These are phyloP conservation scores for Alternaria incomplexa DNA, from an alignment of 2,329 filamentous ascomycete genomes.

Conservation along the genomic window DNA sequence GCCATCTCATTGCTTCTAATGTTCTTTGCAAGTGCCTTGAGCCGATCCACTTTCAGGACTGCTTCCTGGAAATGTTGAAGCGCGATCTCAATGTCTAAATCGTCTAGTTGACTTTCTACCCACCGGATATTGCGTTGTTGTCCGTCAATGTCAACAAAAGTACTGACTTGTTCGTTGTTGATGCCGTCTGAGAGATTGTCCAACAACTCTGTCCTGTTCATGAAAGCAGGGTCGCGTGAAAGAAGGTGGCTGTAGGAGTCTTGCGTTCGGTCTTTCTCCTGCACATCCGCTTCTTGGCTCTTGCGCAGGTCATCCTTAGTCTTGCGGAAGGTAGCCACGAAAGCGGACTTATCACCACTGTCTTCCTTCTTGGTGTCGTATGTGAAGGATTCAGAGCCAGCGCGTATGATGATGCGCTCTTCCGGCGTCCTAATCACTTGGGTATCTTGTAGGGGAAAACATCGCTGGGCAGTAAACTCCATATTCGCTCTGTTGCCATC, in stretches of 20 bases:
- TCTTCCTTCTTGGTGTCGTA: constrained; percentile 88
- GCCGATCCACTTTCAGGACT: constrained; percentile 81
- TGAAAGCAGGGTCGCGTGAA: constrained; percentile 74
- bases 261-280: constrained; percentile 81
- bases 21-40: constrained; percentile 77
- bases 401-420: constrained; percentile 79
- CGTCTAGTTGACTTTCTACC: constrained; percentile 94
- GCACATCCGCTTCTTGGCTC: constrained; percentile 82
- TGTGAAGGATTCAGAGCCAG: constrained; percentile 89
- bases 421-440: constrained; percentile 81
- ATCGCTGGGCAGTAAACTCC: constrained; percentile 90
- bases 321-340: constrained; percentile 90
- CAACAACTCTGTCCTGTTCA: constrained; percentile 80
- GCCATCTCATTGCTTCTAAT: constrained; percentile 86
- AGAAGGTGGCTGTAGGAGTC: constrained; percentile 89
- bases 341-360: constrained; percentile 75
- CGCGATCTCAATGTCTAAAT: constrained; percentile 94
- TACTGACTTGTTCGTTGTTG: constrained; percentile 72
- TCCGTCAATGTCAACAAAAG: constrained; percentile 94
- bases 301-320: constrained; percentile 91
- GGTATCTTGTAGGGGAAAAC: constrained; percentile 91
- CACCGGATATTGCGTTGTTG: constrained; percentile 95
- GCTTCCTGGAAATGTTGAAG: constrained; percentile 87
- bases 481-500: constrained; percentile 47
- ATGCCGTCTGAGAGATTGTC: constrained; percentile 72